Evolutionary conservation across 768 basidiomycete genomes (phyloP).

Genomic region (Pisolithus orientalis): DNA sequence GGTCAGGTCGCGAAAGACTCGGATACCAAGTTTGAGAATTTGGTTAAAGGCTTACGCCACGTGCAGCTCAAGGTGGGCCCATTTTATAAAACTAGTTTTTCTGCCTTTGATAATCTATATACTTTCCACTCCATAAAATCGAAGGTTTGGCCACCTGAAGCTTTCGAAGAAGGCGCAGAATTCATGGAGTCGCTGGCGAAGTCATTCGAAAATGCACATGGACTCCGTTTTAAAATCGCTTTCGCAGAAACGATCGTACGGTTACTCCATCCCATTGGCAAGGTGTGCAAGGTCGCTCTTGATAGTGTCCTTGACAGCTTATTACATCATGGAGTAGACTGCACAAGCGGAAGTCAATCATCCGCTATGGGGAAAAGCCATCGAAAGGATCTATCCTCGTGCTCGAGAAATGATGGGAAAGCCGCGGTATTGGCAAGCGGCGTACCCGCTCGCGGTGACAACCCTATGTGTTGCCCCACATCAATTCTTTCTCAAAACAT

Average conservation of each 20-base stretch:
- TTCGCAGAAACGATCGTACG: constrained; percentile 79
- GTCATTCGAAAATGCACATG: constrained; percentile 79
- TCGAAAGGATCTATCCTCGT: constrained; percentile 76
- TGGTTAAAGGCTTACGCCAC: constrained; percentile 75
- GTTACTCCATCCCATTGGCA: constrained; percentile 81
- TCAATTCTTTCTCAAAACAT: constrained; percentile 78
- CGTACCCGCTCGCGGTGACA: constrained; percentile 80
- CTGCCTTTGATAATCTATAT: not conserved
- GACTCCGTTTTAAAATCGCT: constrained; percentile 71
- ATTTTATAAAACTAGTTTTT: not conserved
- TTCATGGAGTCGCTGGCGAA: constrained; percentile 82
- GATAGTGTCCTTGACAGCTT: not conserved
- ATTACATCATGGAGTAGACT: constrained; percentile 40
- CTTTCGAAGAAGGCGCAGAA: constrained; percentile 90
- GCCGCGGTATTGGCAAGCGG: constrained; percentile 83
- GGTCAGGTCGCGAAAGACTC: constrained; percentile 75
- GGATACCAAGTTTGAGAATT: constrained; percentile 78
- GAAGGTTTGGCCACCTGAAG: constrained; percentile 89
- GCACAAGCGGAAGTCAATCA: constrained; percentile 96
- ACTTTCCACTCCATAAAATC: constrained; percentile 2
- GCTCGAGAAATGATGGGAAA: constrained; percentile 82
- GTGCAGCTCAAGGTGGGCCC: constrained; percentile 70
- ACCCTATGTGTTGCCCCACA: constrained; percentile 84
- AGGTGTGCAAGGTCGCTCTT: constrained; percentile 39
- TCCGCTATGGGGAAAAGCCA: constrained; percentile 90